Percentiles rank a stretch among this genome's conserved stretches.
These are phyloP conservation scores for Pichia pseudocactophila DNA, from an alignment of 805 yeast species.

Conservation along the genomic window DNA sequence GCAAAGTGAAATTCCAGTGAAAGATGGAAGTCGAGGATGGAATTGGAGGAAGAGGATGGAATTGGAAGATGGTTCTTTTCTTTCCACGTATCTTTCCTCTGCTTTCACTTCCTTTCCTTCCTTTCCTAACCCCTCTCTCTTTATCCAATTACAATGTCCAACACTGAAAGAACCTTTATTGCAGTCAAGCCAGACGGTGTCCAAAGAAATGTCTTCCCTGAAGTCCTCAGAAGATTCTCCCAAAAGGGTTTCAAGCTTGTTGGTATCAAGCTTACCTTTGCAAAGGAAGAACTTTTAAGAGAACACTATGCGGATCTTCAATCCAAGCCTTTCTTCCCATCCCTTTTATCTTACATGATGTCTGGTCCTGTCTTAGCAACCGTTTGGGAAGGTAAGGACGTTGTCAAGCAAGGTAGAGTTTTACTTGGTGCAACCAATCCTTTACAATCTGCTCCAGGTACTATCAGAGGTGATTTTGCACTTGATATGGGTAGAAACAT, in stretches of 20 bases:
- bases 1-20: too few species aligned
- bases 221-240: conserved; percentile 89
- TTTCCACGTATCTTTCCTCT: neutral
- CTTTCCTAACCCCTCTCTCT: conserved; percentile 1
- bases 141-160: conserved; percentile 43
- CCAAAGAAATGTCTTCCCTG: conserved; percentile 93
- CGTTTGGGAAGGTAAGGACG: conserved; percentile 99
- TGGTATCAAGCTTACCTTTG: conserved; percentile 83
- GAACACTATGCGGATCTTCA: conserved; percentile 94
- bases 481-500: conserved; percentile 99
- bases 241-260: conserved; percentile 96
- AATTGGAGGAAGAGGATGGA: too few species aligned
- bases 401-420: conserved; percentile 96
- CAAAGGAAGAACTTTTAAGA: conserved; percentile 80
- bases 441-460: conserved; percentile 93
- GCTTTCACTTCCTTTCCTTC: neutral
- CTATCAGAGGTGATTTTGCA: conserved; percentile 99
- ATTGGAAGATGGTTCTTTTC: neutral
- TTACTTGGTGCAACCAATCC: conserved; percentile 99
- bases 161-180: conserved; percentile 81
- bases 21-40: too few species aligned
- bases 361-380: conserved; percentile 99
- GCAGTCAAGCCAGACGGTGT: conserved; percentile 99
- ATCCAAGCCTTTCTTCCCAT: conserved; percentile 96
- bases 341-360: conserved; percentile 89